These are phyloP conservation scores for Nitzschia palea DNA, from an alignment of 108 stramenopile species.

Conservation along the genomic window DNA sequence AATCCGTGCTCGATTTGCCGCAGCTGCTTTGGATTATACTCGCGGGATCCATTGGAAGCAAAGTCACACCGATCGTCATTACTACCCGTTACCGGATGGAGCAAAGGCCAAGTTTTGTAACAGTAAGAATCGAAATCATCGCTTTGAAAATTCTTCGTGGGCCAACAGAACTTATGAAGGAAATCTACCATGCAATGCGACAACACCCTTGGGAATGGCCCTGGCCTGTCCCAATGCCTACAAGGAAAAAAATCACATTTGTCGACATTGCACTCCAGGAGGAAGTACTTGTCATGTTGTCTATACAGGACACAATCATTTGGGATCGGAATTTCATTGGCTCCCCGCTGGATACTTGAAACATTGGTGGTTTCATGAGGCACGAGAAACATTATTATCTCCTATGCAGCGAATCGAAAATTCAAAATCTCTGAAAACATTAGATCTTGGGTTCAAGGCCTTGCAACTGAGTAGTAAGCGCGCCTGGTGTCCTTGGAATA, in stretches of 20 bases:
- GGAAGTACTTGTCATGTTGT: slow-evolving; percentile 23
- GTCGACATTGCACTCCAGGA: not conserved
- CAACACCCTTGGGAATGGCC: slow-evolving; percentile 41
- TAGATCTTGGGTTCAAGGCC: not conserved
- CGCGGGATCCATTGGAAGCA: slow-evolving; percentile 7
- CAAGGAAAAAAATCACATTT: not conserved
- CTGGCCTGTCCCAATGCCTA: slow-evolving; percentile 37
- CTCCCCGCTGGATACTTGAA: slow-evolving; percentile 27
- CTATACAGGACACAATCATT: slow-evolving; percentile 34
- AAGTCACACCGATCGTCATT: not conserved
- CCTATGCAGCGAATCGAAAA: not conserved
- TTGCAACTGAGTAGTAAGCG: not conserved
- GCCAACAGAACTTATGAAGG: slow-evolving; percentile 21
- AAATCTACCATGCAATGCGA: slow-evolving; percentile 33
- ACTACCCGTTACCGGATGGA: not conserved
- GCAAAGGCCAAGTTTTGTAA: slow-evolving; percentile 31
- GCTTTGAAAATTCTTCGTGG: not conserved
- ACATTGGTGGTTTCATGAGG: slow-evolving; percentile 30
- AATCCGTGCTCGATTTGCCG: slow-evolving; percentile 36
- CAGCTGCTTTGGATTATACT: slow-evolving; percentile 33
- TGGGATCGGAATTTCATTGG: slow-evolving; percentile 53
- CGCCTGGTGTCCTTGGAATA: not conserved
- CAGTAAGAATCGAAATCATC: slow-evolving; percentile 2
- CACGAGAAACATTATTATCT: not conserved
- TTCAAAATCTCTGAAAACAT: not conserved